These are phyloP conservation scores for Cetradonia linearis DNA, from an alignment of 495 filamentous ascomycete species.

Conservation along the genomic window DNA sequence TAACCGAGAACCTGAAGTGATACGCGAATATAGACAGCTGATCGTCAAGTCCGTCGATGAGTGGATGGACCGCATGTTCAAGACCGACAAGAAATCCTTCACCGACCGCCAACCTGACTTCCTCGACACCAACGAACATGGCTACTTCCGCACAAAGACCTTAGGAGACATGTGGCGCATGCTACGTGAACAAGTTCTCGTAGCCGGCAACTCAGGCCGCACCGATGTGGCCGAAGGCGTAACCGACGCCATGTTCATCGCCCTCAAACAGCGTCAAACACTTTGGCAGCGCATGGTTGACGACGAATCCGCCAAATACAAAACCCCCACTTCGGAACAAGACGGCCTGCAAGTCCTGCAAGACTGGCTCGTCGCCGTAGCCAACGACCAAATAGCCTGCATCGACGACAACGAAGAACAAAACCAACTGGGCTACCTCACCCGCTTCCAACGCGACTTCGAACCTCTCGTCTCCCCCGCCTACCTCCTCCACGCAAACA, in stretches of 20 bases:
- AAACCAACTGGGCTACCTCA: conserved; percentile 62
- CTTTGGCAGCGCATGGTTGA: conserved; percentile 81
- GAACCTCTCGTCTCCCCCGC: conserved; percentile 65
- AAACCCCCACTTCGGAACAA: conserved; percentile 46
- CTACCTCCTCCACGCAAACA: conserved; percentile 62
- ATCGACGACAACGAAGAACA: conserved; percentile 79
- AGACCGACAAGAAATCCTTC: conserved; percentile 69
- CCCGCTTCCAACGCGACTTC: conserved; percentile 69
- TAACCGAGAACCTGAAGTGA: conserved; percentile 74
- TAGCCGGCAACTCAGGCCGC: conserved; percentile 68
- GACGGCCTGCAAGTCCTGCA: conserved; percentile 75
- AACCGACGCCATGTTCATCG: conserved; percentile 84
- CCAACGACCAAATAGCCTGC: conserved; percentile 96
- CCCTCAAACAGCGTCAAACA: conserved; percentile 67
- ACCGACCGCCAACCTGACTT: conserved; percentile 63
- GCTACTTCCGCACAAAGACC: conserved; percentile 79
- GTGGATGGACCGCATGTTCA: conserved; percentile 90
- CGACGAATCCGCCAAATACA: conserved; percentile 69
- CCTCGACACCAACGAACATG: conserved; percentile 75
- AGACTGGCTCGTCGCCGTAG: conserved; percentile 92
- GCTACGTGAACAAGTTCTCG: conserved; percentile 80
- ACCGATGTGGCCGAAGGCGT: conserved; percentile 85
- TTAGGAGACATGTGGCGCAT: conserved; percentile 94
- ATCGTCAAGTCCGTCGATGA: conserved; percentile 93
- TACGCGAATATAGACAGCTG: conserved; percentile 84